Evolutionary conservation across 208 protist genomes (phyloP).

Genomic region (Trypanosoma cruzi): DNA sequence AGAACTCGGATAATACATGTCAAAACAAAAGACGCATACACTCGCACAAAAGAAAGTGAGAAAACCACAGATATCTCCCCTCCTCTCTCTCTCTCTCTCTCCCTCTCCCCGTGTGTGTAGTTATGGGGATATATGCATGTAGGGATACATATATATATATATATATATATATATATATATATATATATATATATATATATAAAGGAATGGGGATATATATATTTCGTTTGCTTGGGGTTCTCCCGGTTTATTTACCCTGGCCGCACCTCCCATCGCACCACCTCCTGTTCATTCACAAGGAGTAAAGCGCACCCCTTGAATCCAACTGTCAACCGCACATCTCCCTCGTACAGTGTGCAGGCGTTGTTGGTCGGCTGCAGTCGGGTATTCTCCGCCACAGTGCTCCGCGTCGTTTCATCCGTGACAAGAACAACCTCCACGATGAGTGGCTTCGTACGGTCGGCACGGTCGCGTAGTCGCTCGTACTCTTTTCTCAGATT

Average conservation of each 20-base stretch:
- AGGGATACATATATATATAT: too few relatives aligned
- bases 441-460: constrained; percentile 14
- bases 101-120: too few relatives aligned
- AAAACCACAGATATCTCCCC: too few relatives aligned
- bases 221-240: not conserved
- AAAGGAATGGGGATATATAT: constrained; percentile 5
- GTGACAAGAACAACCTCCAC: constrained; percentile 34
- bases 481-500: constrained; percentile 38
- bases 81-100: too few relatives aligned
- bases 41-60: not conserved
- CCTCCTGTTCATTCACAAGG: constrained; percentile 51
- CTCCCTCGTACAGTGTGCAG: constrained; percentile 33
- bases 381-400: not conserved
- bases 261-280: constrained; percentile 45
- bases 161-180: not conserved
- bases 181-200: not conserved
- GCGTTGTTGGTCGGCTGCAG: constrained; percentile 3
- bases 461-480: constrained; percentile 11
- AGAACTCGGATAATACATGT: constrained; percentile 1
- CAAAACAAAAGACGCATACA: not conserved
- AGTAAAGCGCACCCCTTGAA: constrained; percentile 47
- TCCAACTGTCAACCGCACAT: constrained; percentile 24
- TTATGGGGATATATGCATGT: too few relatives aligned
- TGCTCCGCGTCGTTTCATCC: not conserved
- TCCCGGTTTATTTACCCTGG: constrained; percentile 12